phyloP scores from a whole-genome alignment of 768 basidiomycete genomes.

The Hortiboletus flavorubellus region DNA sequence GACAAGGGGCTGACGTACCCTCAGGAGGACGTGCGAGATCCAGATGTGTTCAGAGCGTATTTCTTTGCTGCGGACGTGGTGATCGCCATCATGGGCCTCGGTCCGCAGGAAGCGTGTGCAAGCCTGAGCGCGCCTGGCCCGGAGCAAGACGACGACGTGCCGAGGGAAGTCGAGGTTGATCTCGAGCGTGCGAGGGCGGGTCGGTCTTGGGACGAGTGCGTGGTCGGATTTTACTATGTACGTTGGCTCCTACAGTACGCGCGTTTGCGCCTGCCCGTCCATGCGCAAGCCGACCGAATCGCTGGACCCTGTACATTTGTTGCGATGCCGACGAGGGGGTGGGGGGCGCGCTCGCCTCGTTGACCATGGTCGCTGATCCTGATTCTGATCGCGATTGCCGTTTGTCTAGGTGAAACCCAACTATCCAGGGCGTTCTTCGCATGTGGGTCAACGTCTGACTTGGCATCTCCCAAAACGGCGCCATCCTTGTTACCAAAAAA shows the following conservation, averaged over 20 bases:
- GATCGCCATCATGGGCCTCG: constrained; percentile 47
- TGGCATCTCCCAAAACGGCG: not conserved
- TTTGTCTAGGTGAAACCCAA: constrained; percentile 69
- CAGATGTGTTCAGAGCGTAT: constrained; percentile 62
- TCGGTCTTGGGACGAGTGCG: constrained; percentile 61
- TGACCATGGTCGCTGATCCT: constrained; percentile 3
- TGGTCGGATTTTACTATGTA: constrained; percentile 81
- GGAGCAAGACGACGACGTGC: not conserved
- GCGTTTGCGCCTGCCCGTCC: no score
- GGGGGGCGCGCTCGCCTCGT: not conserved
- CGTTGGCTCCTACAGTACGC: constrained; percentile 12
- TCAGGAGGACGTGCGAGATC: constrained; percentile 60
- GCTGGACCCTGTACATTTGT: no score
- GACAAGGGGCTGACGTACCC: constrained; percentile 82
- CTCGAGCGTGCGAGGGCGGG: constrained; percentile 46
- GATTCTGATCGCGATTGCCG: not conserved
- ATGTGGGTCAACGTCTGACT: constrained; percentile 53
- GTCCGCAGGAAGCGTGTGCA: not conserved
- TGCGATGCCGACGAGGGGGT: no score
- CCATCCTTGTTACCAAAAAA: not conserved
- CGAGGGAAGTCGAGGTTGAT: constrained; percentile 20
- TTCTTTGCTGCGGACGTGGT: constrained; percentile 79
- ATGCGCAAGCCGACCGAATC: no score
- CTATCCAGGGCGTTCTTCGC: constrained; percentile 86
- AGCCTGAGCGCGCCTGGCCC: no score